These are phyloP conservation scores for Rhizopus arrhizus DNA, from an alignment of 371 early-diverging fungal species.

Conservation along the genomic window DNA sequence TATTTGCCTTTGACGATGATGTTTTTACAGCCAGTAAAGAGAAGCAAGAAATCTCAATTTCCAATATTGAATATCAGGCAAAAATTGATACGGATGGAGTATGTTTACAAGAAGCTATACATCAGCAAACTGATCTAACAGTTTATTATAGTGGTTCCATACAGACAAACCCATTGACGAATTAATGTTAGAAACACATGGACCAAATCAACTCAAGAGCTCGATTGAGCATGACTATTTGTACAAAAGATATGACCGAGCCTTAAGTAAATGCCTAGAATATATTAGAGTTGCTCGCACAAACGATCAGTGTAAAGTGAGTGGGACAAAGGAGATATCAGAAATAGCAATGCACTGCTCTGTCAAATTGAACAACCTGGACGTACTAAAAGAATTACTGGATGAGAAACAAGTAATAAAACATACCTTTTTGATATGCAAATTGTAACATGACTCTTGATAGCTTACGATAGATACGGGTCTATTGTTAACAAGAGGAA, in stretches of 20 bases:
- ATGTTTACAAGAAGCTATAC: neutral
- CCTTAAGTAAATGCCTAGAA: slow-evolving; percentile 32
- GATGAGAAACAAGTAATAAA: slow-evolving; percentile 34
- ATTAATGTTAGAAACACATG: slow-evolving; percentile 44
- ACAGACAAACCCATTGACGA: slow-evolving; percentile 24
- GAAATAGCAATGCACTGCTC: slow-evolving; percentile 51
- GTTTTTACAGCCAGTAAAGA: slow-evolving; percentile 39
- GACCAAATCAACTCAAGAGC: slow-evolving; percentile 45
- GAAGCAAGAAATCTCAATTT: slow-evolving; percentile 21
- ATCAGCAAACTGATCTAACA: neutral
- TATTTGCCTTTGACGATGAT: slow-evolving; percentile 48
- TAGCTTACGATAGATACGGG: slow-evolving; percentile 43
- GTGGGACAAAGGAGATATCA: slow-evolving; percentile 38
- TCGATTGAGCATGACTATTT: slow-evolving; percentile 50
- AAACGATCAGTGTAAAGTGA: slow-evolving; percentile 35
- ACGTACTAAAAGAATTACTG: slow-evolving; percentile 34
- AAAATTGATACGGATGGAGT: slow-evolving; percentile 53
- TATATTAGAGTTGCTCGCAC: slow-evolving; percentile 37
- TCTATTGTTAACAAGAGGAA: slow-evolving; percentile 30
- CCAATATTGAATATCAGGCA: slow-evolving; percentile 36
- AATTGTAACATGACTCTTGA: neutral
- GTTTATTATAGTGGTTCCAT: slow-evolving; percentile 44
- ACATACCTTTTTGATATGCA: neutral
- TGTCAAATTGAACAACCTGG: slow-evolving; percentile 28
- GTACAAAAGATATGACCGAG: slow-evolving; percentile 40